A percentile compares a stretch with the other conserved stretches of the same genome.
phyloP scores from a whole-genome alignment of 192 early-diverging fungal genomes.

The Coemansia javaensis region DNA sequence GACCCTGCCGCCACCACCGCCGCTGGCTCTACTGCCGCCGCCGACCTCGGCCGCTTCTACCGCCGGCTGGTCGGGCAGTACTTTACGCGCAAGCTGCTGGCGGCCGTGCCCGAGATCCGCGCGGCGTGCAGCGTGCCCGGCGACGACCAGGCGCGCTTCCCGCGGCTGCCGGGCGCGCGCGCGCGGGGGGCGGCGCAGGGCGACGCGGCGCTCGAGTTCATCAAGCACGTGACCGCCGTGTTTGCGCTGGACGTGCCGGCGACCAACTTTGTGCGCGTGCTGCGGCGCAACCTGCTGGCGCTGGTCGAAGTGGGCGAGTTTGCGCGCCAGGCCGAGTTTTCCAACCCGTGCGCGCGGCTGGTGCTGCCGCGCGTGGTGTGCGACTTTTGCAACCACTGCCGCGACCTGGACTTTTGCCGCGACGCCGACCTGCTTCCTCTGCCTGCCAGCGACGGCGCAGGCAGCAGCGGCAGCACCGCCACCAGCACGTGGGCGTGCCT shows the following conservation, averaged over 20 bases:
- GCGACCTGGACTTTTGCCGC: constrained; percentile 89
- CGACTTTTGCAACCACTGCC: constrained; percentile 75
- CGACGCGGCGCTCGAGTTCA: constrained; percentile 78
- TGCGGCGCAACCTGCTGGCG: constrained; percentile 74
- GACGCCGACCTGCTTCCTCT: constrained; percentile 67
- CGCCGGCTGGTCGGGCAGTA: constrained; percentile 53
- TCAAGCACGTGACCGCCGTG: constrained; percentile 72
- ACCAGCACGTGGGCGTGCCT: constrained; percentile 81
- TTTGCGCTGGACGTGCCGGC: constrained; percentile 70
- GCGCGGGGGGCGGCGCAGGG: constrained; percentile 8
- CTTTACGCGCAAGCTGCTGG: constrained; percentile 62
- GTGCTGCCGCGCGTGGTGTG: constrained; percentile 79
- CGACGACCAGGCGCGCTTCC: constrained; percentile 53
- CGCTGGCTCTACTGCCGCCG: constrained; percentile 1
- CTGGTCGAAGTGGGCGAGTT: constrained; percentile 81
- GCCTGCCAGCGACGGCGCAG: no score
- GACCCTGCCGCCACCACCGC: neutral
- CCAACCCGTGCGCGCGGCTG: constrained; percentile 78
- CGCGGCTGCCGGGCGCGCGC: constrained; percentile 60
- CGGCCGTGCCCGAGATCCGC: constrained; percentile 58
- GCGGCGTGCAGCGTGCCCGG: constrained; percentile 26
- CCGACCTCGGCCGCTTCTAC: constrained; percentile 36
- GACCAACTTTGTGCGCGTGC: constrained; percentile 71
- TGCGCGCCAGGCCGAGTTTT: constrained; percentile 66
- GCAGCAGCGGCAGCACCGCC: constrained; percentile 7